phyloP scores from a whole-genome alignment of 306 rosid species.

The Malus sieversii region DNA sequence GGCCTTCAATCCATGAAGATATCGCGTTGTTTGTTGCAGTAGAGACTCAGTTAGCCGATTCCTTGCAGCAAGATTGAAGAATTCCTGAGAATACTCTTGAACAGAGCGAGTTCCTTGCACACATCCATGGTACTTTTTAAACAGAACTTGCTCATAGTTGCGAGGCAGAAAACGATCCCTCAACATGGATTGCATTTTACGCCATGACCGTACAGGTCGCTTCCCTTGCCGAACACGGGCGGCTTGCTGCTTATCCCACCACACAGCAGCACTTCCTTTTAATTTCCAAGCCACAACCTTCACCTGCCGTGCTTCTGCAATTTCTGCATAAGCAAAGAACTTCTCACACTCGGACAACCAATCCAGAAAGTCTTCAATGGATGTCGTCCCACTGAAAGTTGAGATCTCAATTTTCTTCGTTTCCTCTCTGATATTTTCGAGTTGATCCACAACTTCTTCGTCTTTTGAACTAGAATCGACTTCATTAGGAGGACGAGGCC shows the following conservation, averaged over 20 bases:
- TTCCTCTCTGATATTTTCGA: not conserved
- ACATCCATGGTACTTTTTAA: not conserved
- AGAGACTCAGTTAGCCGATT: not conserved
- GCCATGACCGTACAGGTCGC: not conserved
- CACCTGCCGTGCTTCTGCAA: not conserved
- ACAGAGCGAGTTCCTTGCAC: not conserved
- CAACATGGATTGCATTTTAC: not conserved
- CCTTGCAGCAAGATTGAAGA: not conserved
- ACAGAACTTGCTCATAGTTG: not conserved
- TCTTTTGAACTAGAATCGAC: not conserved
- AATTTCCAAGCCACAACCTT: not conserved
- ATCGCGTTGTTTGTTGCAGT: accelerated
- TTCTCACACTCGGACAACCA: not conserved
- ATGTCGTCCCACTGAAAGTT: not conserved
- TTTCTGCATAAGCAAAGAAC: not conserved
- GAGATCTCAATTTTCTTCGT: not conserved
- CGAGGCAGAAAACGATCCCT: not conserved
- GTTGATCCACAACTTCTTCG: not conserved
- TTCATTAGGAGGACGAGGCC: no score
- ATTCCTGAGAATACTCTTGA: not conserved
- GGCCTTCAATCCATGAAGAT: not conserved
- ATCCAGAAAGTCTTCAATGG: not conserved
- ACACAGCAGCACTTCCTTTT: not conserved
- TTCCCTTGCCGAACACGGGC: not conserved
- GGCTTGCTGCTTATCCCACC: not conserved